Evolutionary conservation across 2,329 filamentous ascomycete genomes (phyloP).

Genomic region (Fusarium chaquense): DNA sequence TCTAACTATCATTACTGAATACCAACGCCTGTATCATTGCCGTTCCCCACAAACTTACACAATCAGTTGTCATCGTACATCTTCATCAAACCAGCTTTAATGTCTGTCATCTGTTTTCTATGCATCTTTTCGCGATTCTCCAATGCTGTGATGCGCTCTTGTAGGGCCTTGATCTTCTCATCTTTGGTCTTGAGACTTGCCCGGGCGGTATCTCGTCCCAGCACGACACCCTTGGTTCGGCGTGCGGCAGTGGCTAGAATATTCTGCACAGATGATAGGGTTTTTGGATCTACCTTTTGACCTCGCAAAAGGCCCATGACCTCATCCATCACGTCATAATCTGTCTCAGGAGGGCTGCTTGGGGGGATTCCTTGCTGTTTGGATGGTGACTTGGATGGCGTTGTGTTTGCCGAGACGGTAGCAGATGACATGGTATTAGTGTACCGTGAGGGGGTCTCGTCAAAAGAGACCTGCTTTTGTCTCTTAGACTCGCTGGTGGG

Average conservation of each 20-base stretch:
- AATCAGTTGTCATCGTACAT: slow-evolving; percentile 52
- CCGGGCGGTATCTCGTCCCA: slow-evolving; percentile 75
- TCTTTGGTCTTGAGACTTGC: slow-evolving; percentile 73
- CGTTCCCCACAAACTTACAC: not conserved
- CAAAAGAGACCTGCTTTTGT: slow-evolving; percentile 51
- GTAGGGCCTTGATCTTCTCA: slow-evolving; percentile 53
- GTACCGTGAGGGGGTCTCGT: slow-evolving; percentile 33
- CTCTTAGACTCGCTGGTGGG: slow-evolving; percentile 48
- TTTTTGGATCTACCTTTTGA: slow-evolving; percentile 55
- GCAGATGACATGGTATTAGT: slow-evolving; percentile 14
- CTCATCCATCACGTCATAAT: slow-evolving; percentile 57
- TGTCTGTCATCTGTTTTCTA: slow-evolving; percentile 52
- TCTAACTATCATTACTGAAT: slow-evolving; percentile 12
- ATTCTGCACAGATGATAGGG: slow-evolving; percentile 54
- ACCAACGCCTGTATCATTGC: not conserved
- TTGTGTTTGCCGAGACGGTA: slow-evolving; percentile 33
- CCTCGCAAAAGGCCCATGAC: slow-evolving; percentile 63
- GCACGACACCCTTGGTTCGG: slow-evolving; percentile 69
- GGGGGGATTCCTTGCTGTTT: slow-evolving; percentile 18
- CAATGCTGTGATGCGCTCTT: slow-evolving; percentile 54
- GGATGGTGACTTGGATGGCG: slow-evolving; percentile 17
- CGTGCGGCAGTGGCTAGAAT: slow-evolving; percentile 68
- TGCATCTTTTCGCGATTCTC: slow-evolving; percentile 54
- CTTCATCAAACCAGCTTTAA: slow-evolving; percentile 55
- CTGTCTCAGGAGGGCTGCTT: slow-evolving; percentile 30